Base-by-base conservation (phyloP, 371 early-diverging fungal genomes). In the Lichtheimia hyalospora region DNA sequence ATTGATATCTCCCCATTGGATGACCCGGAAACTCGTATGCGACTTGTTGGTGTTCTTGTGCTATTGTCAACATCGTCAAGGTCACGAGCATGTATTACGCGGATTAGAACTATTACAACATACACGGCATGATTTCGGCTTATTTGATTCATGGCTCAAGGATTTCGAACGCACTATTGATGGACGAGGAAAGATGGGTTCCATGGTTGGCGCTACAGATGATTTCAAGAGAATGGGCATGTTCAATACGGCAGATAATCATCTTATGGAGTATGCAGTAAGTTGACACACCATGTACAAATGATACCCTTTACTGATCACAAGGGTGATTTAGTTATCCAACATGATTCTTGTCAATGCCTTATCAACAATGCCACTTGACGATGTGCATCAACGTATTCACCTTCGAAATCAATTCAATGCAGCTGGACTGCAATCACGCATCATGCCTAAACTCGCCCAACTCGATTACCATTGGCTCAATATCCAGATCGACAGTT, bases 341-440 rank as follows among this genome's bases (percentile, higher is more conserved):
- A 90, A 88, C 59, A 83, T 94, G 79, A 86, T 94, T 16, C 74
- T 94, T 42, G 78, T 94, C 58, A 94, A 94, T 66, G 85, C 89
- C 1, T 61, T 94, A 0, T 84, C 90, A 0, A 85, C 83, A 57
- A 85, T 90, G 3, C 86, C 87, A 3, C 46, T 46, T 0, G 78
- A 85, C 34, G 87, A 90, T 41, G 80, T 89, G 7, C 85, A 89
- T 44, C 62, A 85, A 42, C 84, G 94, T 39, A 84, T 89, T 43
- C 87, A 92, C 58, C 73, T 92, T 52, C 77, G 94, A 54, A 89
- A 86, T 59, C 89, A 92, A 62, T 66, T 94, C 49, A 79, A 85
- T 18, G 82, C 85, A 0, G 84, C 86, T 60, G 92, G 92, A 0
- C 57, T 93, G 44, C 67, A 72, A 50, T 42, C 66, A 20, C 60